These are phyloP conservation scores for Paramecium octaurelia DNA, from an alignment of 73 alveolate genomes.

Conservation along the genomic window DNA sequence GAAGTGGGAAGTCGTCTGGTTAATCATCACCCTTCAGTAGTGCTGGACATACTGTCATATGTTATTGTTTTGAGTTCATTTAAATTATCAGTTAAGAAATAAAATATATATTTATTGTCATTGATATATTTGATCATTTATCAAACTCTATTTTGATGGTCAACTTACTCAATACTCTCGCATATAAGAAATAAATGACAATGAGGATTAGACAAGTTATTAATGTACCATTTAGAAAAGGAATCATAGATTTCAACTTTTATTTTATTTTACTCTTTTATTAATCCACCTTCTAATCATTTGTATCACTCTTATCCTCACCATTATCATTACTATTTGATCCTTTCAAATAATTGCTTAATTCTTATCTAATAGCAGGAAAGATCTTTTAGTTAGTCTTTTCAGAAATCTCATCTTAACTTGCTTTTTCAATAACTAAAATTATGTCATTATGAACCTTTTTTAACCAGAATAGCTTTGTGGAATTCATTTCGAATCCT, in stretches of 20 bases:
- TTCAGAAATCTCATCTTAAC: not conserved
- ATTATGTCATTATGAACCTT: not conserved
- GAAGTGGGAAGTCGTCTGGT: not conserved
- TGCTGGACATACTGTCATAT: slow-evolving; percentile 33
- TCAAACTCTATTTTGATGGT: not conserved
- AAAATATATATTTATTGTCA: not conserved
- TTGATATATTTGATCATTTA: not conserved
- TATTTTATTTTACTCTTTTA: not conserved
- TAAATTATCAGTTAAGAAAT: not conserved
- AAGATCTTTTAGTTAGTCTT: not conserved
- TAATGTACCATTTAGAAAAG: not conserved
- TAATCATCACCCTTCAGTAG: slow-evolving; percentile 23
- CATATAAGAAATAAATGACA: not conserved
- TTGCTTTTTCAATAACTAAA: slow-evolving; percentile 12
- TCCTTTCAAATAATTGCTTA: not conserved
- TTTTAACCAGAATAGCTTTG: not conserved
- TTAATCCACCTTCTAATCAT: not conserved
- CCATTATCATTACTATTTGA: not conserved
- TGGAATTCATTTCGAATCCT: not conserved
- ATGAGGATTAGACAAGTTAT: not conserved
- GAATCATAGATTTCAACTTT: not conserved
- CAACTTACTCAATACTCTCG: not conserved
- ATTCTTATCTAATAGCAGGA: not conserved
- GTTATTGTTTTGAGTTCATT: slow-evolving; percentile 19
- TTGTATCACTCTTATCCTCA: not conserved